Evolutionary conservation across 2,329 filamentous ascomycete genomes (phyloP).

Genomic region (Epichloe brachyelytri): DNA sequence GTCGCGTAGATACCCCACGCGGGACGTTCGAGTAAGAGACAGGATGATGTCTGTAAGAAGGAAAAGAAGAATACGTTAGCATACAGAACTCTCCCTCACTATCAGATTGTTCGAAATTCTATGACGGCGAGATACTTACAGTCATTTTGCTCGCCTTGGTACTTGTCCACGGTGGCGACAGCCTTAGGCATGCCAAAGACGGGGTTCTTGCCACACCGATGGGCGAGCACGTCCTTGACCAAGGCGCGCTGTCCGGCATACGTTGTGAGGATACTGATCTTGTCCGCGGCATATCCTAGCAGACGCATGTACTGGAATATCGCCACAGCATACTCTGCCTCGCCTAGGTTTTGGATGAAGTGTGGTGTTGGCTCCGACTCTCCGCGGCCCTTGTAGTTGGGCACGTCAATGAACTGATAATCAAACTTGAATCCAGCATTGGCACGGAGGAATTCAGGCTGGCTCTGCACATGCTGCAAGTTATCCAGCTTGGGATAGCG

Average conservation of each 20-base stretch:
- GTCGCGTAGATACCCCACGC: constrained; percentile 85
- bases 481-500: constrained; percentile 73
- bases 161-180: constrained; percentile 94
- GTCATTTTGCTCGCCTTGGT: constrained; percentile 98
- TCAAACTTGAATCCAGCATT: constrained; percentile 91
- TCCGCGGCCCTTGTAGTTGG: constrained; percentile 80
- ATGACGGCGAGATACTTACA: constrained; percentile 46
- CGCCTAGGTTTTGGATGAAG: constrained; percentile 91
- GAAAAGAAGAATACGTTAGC: not conserved
- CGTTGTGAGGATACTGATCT: constrained; percentile 82
- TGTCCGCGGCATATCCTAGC: constrained; percentile 71
- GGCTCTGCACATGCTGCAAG: constrained; percentile 57
- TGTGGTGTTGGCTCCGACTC: constrained; percentile 85
- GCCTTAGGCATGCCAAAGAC: constrained; percentile 82
- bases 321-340: constrained; percentile 93
- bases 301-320: constrained; percentile 96
- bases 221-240: constrained; percentile 72
- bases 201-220: constrained; percentile 70
- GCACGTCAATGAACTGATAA: constrained; percentile 93
- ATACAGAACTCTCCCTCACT: not conserved
- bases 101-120: too few species aligned
- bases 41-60: constrained; percentile 67
- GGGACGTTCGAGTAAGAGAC: constrained; percentile 77
- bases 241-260: constrained; percentile 87
- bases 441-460: constrained; percentile 60